Base-by-base conservation (phyloP, 306 rosid genomes). In the Arachis stenosperma region DNA sequence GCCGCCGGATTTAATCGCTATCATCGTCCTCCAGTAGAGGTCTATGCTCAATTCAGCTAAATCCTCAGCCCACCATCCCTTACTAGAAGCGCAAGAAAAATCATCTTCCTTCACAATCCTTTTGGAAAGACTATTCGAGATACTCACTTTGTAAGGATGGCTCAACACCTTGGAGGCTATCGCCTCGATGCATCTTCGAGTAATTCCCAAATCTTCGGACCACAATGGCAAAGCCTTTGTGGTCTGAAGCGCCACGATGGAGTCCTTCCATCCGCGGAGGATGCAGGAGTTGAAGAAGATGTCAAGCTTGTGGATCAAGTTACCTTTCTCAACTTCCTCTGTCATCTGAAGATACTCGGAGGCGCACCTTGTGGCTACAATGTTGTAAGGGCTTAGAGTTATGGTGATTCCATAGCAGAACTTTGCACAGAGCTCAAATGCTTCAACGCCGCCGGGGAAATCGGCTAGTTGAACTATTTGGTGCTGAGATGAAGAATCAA, bases 41-140 rank as follows among this genome's bases (percentile, higher is more conserved):
- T 91, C 99, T 76, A 95, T 87, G 77, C 96, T 88, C 74, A 95
- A 67, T 79, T 95, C 99, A 55, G 99, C 97, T 39, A 95, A 74
- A 71, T 95, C 99, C 76, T 91, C 97, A 70, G 89, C 99, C 99
- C 99, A 95, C 98, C 99, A 95, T 8, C 98, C 99, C 48, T 77
- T 86, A 73, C 73, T 82, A 65, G 77, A 80, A 70, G 89, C 88
- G 84, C 96, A 89, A 2, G 98, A 91, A 8, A 80, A 44, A 55
- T 91, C 94, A 43, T 91, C 98, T 71, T 86, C 81, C 13, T 3
- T 33, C 37, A 3, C 3, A 33, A 79, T 87, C 41, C 96, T 82
- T 41, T 97, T 54, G 5, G 98, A 91, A 46, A 89, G 89, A 40
- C 92, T 88, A 29, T 95, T 90, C 0, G 97, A 89, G 83, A 91